Base-by-base conservation (phyloP, 2,329 filamentous ascomycete species). In the Lecanicillium sp. region DNA sequence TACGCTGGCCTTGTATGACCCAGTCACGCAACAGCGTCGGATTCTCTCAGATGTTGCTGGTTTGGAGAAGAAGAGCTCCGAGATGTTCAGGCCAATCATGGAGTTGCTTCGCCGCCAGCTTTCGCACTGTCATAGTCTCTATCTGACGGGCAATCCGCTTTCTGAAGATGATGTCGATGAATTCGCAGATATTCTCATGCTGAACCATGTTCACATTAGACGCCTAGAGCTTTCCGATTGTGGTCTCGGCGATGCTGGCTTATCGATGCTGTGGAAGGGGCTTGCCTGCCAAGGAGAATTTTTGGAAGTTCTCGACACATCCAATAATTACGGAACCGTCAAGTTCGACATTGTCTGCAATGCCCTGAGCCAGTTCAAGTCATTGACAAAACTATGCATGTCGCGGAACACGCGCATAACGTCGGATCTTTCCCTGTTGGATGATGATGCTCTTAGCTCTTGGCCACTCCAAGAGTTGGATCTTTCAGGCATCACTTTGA, bases 401-500 rank as follows among this genome's bases (percentile, higher is more conserved):
- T 62, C 68, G 4, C 68, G 70, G 33, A 68, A 69, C 28, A 63
- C 75, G 13, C 67, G 70, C 25, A 64, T 71, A 12, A 52, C 61
- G 17, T 52, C 63, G 2, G 63, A 64, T 3, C 59, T 59, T 12
- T 62, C 70, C 3, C 51, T 77, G 3, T 64, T 77, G 19, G 58
- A 71, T 37, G 52, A 68, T 42, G 61, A 64, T 36, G 53, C 59
- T 7, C 53, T 73, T 32, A 47, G 58, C 29, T 49, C 56, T 14
- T 70, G 68, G 61, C 56, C 57, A n/a, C 57, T 78, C 17, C 67
- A 74, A 48, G 70, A 73, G 41, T 54, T 78, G 13, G 65, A 77
- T 44, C 54, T 78, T 19, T 75, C 73, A 3, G 65, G 68, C 5
- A 75, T 71, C 53, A 67, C 67, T 68, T 53, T 74, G 27, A 73